Evolutionary conservation across 495 filamentous ascomycete genomes (phyloP).

Genomic region (Talaromyces wortmannii): DNA sequence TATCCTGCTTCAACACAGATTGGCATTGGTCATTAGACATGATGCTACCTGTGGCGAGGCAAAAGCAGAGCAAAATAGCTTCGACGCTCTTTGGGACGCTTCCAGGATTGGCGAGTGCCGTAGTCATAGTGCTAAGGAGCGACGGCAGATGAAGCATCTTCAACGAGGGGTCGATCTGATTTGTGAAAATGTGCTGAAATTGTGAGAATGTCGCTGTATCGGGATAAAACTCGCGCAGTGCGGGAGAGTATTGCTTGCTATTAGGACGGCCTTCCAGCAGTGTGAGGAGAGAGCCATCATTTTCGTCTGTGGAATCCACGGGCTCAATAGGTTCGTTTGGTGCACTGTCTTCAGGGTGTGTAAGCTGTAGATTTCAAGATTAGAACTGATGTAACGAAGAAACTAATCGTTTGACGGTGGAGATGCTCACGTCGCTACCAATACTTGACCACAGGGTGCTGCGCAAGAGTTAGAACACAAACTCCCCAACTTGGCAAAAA

Average conservation of each 20-base stretch:
- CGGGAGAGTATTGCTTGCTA: not conserved
- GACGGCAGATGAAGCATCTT: constrained; percentile 48
- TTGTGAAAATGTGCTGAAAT: not conserved
- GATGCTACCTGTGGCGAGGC: constrained; percentile 58
- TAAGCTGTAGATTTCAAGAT: not conserved
- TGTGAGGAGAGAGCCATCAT: not conserved
- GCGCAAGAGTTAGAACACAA: not conserved
- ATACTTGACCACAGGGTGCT: not conserved
- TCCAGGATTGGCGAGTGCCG: constrained; percentile 15
- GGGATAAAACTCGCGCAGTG: not conserved
- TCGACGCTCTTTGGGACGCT: constrained; percentile 43
- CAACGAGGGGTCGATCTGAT: constrained; percentile 35
- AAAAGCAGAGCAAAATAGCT: constrained; percentile 65
- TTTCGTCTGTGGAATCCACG: not conserved
- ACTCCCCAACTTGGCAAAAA: not conserved
- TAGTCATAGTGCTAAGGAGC: constrained; percentile 34
- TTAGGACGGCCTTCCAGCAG: not conserved
- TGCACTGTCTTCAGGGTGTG: not conserved
- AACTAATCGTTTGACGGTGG: not conserved
- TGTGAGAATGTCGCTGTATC: not conserved
- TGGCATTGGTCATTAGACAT: constrained; percentile 30
- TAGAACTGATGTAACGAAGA: not conserved
- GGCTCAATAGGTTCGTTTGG: not conserved
- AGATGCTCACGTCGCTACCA: not conserved
- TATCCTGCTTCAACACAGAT: constrained; percentile 5